Evolutionary conservation across 2,329 filamentous ascomycete species (phyloP).

Genomic region (Atkinsonella texensis): DNA sequence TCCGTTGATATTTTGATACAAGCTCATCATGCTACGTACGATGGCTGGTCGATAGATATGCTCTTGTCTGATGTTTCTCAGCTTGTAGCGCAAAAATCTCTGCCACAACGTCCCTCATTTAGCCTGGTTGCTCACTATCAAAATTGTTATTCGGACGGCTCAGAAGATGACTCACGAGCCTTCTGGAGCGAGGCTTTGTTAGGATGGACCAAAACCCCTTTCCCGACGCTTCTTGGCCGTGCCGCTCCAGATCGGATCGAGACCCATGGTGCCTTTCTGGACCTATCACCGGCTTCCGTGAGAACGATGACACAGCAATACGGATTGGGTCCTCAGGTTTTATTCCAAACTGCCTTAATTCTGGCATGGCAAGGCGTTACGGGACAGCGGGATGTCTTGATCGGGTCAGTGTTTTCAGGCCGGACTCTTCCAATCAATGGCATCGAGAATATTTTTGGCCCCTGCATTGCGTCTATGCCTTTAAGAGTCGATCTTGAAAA

Average conservation of each 20-base stretch:
- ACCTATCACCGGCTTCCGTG: conserved; percentile 10
- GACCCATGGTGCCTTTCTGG: conserved; percentile 5
- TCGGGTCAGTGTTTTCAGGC: conserved; percentile 75
- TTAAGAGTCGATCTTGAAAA: conserved; percentile 49
- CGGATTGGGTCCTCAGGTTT: conserved; percentile 50
- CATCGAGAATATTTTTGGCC: conserved; percentile 66
- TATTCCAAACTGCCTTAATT: conserved; percentile 63
- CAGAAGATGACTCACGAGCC: conserved; percentile 31
- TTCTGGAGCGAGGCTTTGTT: conserved; percentile 63
- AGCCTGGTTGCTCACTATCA: conserved; percentile 43
- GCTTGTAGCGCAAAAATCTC: conserved; percentile 24
- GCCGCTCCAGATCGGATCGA: conserved; percentile 6
- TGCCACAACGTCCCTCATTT: conserved; percentile 44
- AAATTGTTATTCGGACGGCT: conserved; percentile 10
- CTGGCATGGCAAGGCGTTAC: conserved; percentile 54
- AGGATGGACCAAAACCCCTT: conserved; percentile 37
- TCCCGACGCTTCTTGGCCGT: conserved; percentile 38
- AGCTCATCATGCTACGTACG: conserved; percentile 76
- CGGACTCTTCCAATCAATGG: conserved; percentile 58
- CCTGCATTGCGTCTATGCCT: conserved; percentile 67
- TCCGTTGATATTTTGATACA: conserved; percentile 33
- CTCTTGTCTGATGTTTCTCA: conserved; percentile 53
- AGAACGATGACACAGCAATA: conserved; percentile 24
- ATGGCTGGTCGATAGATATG: conserved; percentile 85
- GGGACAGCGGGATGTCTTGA: conserved; percentile 52